Percentiles rank a stretch among this genome's conserved stretches.
phyloP scores from a whole-genome alignment of 495 filamentous ascomycete species.

The Acidiella bohemica region DNA sequence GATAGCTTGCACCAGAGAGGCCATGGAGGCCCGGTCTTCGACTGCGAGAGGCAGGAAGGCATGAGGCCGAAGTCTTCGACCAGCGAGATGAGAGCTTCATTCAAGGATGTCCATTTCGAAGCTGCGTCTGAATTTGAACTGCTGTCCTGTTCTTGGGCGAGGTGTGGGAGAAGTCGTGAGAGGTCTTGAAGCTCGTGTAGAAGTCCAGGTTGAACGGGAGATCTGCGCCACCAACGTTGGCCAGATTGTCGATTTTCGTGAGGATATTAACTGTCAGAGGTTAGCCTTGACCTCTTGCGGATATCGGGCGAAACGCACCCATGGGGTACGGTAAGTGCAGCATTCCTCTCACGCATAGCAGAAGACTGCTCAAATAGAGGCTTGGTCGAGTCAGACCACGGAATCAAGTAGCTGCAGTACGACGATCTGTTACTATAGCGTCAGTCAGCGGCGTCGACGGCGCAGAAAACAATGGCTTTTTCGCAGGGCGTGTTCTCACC shows the following conservation, averaged over 20 bases:
- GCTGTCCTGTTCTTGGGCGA: constrained; percentile 38
- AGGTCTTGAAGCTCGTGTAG: constrained; percentile 98
- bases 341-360: constrained; percentile 89
- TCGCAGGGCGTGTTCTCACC: constrained; percentile 46
- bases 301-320: constrained; percentile 12
- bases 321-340: constrained; percentile 88
- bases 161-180: constrained; percentile 62
- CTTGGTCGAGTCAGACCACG: constrained; percentile 83
- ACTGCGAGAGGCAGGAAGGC: constrained; percentile 88
- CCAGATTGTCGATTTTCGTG: constrained; percentile 90
- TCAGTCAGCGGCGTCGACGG: constrained; percentile 11
- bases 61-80: constrained; percentile 83
- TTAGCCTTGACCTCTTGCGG: not conserved
- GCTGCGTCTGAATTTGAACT: constrained; percentile 7
- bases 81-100: constrained; percentile 72
- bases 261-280: constrained; percentile 61
- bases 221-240: constrained; percentile 48
- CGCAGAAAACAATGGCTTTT: not conserved
- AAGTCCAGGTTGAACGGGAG: constrained; percentile 90
- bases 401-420: constrained; percentile 83
- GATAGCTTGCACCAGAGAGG: constrained; percentile 70
- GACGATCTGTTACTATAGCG: constrained; percentile 50
- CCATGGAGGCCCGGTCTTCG: constrained; percentile 93
- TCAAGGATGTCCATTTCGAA: constrained; percentile 63
- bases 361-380: constrained; percentile 83